phyloP scores from a whole-genome alignment of 2,329 filamentous ascomycete genomes.

The Cladosporium sp. region DNA sequence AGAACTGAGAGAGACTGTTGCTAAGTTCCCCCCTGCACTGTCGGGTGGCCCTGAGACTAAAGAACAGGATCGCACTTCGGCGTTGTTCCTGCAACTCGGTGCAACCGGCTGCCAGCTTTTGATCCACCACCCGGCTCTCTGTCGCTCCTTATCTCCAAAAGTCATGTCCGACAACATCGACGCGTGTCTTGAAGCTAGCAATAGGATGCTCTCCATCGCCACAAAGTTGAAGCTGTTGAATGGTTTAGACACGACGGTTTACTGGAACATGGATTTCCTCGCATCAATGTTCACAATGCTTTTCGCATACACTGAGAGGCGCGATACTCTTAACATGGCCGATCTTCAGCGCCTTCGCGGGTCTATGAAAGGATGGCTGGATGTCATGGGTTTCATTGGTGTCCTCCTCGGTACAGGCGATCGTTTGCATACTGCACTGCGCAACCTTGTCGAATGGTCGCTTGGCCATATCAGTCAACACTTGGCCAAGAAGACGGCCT shows the following conservation, averaged over 20 bases:
- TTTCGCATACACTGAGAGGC: constrained; percentile 63
- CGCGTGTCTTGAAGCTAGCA: constrained; percentile 61
- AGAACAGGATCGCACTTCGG: constrained; percentile 45
- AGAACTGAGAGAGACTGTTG: constrained; percentile 58
- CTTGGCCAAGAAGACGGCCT: constrained; percentile 37
- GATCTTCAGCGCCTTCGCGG: constrained; percentile 57
- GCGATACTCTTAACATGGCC: constrained; percentile 53
- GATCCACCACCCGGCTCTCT: constrained; percentile 51
- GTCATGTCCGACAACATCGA: constrained; percentile 52
- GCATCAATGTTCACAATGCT: constrained; percentile 69
- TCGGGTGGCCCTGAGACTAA: constrained; percentile 42
- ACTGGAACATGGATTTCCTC: constrained; percentile 66
- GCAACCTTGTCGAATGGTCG: constrained; percentile 45
- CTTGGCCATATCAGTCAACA: constrained; percentile 44
- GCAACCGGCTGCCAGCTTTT: constrained; percentile 47
- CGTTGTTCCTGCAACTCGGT: constrained; percentile 46
- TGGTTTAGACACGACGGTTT: constrained; percentile 73
- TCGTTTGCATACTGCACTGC: constrained; percentile 45
- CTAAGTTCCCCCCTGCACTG: constrained; percentile 59
- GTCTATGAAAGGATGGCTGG: constrained; percentile 67
- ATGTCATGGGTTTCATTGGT: constrained; percentile 63
- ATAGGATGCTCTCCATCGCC: constrained; percentile 58
- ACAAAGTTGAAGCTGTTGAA: constrained; percentile 58
- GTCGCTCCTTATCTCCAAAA: constrained; percentile 50
- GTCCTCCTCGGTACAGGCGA: constrained; percentile 56